phyloP scores from a whole-genome alignment of 208 protist genomes.

The Leishmania amazonensis region DNA sequence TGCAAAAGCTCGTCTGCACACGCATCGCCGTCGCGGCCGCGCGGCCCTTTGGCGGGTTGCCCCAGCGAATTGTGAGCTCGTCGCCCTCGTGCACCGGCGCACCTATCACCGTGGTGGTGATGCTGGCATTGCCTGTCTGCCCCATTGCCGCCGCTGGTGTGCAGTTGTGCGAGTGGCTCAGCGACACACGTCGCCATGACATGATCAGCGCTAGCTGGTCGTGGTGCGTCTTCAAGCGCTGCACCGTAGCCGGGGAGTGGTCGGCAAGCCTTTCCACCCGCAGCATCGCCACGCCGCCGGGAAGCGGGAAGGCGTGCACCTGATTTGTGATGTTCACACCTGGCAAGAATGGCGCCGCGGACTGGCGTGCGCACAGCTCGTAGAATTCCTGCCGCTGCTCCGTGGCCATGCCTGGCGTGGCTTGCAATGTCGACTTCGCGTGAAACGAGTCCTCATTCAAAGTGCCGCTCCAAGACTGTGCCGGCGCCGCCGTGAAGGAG shows the following conservation, averaged over 20 bases:
- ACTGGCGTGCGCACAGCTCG: constrained; percentile 38
- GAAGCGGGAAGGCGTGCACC: constrained; percentile 9
- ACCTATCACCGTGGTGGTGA: not conserved
- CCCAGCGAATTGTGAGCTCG: constrained; percentile 33
- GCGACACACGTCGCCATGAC: not conserved
- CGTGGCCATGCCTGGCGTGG: not conserved
- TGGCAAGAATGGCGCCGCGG: constrained; percentile 23
- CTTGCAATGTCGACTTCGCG: not conserved
- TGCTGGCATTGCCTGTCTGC: not conserved
- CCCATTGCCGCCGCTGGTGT: not conserved
- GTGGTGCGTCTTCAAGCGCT: constrained; percentile 7
- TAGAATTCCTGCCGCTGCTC: constrained; percentile 37
- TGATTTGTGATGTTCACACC: constrained; percentile 23
- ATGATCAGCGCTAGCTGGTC: constrained; percentile 17
- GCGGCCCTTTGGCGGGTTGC: not conserved
- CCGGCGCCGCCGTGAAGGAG: not conserved
- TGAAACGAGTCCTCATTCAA: not conserved
- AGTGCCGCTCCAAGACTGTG: not conserved
- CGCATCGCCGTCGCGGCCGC: not conserved
- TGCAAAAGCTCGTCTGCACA: not conserved
- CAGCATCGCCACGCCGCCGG: constrained; percentile 25
- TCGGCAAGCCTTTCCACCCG: constrained; percentile 12
- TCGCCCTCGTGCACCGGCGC: constrained; percentile 27
- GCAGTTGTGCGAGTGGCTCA: not conserved
- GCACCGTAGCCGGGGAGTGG: not conserved